Evolutionary conservation across 257 asterid species (phyloP).

Genomic region (Ophiorrhiza pumila): DNA sequence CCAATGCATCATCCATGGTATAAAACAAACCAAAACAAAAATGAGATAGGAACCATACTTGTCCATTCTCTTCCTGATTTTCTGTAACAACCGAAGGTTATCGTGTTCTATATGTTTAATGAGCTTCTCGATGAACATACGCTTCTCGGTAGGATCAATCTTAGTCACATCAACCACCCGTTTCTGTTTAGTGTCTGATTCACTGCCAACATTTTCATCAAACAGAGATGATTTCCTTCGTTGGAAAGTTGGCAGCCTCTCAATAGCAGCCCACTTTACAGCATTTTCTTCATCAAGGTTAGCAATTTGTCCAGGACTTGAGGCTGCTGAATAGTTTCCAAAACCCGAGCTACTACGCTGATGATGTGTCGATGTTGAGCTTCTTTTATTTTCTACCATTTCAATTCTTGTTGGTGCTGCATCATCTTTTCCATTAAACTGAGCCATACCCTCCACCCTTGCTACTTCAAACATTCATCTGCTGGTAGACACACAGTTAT

Average conservation of each 20-base stretch:
- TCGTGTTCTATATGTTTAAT: slow-evolving; percentile 37
- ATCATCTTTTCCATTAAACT: too few species aligned
- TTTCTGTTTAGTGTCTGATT: slow-evolving; percentile 7
- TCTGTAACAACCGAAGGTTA: slow-evolving; percentile 31
- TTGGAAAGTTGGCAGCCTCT: slow-evolving; percentile 37
- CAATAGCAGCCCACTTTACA: slow-evolving; percentile 48
- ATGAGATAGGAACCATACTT: slow-evolving; percentile 20
- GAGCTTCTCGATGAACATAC: slow-evolving; percentile 31
- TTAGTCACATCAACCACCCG: slow-evolving; percentile 38
- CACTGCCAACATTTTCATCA: slow-evolving; percentile 18
- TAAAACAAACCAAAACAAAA: neutral
- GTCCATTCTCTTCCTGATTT: slow-evolving; percentile 34
- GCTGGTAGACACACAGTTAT: too few species aligned
- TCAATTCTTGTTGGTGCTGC: too few species aligned
- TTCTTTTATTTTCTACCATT: too few species aligned
- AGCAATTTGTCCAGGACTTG: neutral
- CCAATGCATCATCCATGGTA: too few species aligned
- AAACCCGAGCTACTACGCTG: too few species aligned
- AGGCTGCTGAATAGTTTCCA: too few species aligned
- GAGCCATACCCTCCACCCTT: too few species aligned
- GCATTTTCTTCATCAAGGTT: slow-evolving; percentile 23
- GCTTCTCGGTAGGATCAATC: slow-evolving; percentile 33
- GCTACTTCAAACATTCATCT: too few species aligned
- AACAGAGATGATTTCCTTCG: slow-evolving; percentile 34
- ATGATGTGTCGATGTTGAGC: too few species aligned